Evolutionary conservation across 2,329 filamentous ascomycete species (phyloP), one percentile per base, ranked within the genome.

Genomic region (Aureobasidium sp.): DNA sequence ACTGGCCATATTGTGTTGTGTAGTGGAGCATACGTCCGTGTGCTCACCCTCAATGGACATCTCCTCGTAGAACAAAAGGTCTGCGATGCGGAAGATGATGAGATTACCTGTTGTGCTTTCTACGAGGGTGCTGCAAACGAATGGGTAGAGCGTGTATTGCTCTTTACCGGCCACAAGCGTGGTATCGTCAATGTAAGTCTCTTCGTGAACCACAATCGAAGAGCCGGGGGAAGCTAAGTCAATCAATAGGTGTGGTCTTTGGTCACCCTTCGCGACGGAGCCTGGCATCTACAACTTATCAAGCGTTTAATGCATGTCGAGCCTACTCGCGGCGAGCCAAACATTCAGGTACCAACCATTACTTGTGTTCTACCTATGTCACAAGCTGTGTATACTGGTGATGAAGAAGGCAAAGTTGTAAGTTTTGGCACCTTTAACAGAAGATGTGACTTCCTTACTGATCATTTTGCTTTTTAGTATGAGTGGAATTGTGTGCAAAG

Each of bases 91-190:
- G 78, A 82, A 10, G 71, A 71, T 6, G 93, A 97, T 70, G 86
- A 82, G 37, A 86, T 97, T 2, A 81, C 90, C 53, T 86, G 88
- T 1, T 94, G 92, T 66, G 90, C 92, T 2, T 96, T 96, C 73
- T 97, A 97, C 75, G 92, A 97, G 73, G 93, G 93, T 0, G 83
- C 86, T 0, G 88, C 87, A 2, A 94, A 92, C 68, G 94, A 97
- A 75, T 97, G 92, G 90, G 80, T 96, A 3, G 90, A 95, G 75
- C 87, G 88, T 61, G 87, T 88, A 64, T 79, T 99, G 47, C 78
- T 97, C 41, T 92, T 99, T 66, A 97, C 93, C 0, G 94, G 94
- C 0, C 94, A 97, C 72, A 82, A 84, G 66, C 81, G 87, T 57
- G 94, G 94, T 0, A 82, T 92, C 15, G 92, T 96, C 37, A 96